Base-by-base conservation (phyloP, 768 basidiomycete genomes). In the Paxillus rubicundulus region DNA sequence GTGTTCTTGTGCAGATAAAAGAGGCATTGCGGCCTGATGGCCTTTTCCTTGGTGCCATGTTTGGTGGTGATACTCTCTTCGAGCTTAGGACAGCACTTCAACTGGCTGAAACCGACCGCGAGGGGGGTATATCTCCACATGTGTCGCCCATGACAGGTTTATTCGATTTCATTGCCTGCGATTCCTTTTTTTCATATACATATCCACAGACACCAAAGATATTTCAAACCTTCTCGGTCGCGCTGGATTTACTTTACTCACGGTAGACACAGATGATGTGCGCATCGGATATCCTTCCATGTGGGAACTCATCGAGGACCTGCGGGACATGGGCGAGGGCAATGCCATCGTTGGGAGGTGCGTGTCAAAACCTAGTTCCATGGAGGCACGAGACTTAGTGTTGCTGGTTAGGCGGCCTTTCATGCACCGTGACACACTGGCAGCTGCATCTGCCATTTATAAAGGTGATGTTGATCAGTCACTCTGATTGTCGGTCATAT, bases 101-200 rank as follows among this genome's bases (percentile, higher is more conserved):
- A 63, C 78, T 99, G 0, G 96, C 97, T 8, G 91, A 98, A 73
- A 75, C 86, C 18, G 96, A 99, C 62, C 82, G 94, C 9, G 87
- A 96, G 68, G 97, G 97, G 7, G 97, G 97, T 1, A 88, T 99
- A 49, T 94, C 94, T n/a, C 94, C 95, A 6, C 89, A 92, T 52
- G 72, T 99, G 33, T 98, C 96, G 1, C 97, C 97, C 1, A 98
- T 99, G 97, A 94, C 95, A 55, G 90, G 95, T 93, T 52, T 28
- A 78, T 60, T 17, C 37, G 47, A 2, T 48, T 50, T 41, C 36
- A 10, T 45, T 38, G 34, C 37, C 4, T 52, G 42, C 8, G 18
- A 38, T 44, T 38, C 40, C 9, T 27, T 60, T 44, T 60, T 44
- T 41, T 52, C 34, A 60, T 42, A 18, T 44, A 43, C 42, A 28